Evolutionary conservation across 306 rosid genomes (phyloP).

Genomic region (Delonix regia): DNA sequence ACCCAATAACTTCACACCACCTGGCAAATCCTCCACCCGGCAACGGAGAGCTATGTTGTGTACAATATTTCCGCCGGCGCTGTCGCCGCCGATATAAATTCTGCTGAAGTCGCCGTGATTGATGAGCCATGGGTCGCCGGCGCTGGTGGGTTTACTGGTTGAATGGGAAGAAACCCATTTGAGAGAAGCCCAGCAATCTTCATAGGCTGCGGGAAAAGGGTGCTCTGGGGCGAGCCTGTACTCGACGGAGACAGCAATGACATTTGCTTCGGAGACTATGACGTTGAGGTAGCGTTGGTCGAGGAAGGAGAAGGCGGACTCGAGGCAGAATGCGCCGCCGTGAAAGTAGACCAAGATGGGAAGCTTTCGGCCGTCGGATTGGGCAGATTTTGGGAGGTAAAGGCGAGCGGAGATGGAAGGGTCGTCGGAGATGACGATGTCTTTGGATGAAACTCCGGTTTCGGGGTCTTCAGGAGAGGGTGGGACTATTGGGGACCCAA

Average conservation of each 20-base stretch:
- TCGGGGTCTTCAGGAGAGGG: constrained; percentile 43
- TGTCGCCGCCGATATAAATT: constrained; percentile 50
- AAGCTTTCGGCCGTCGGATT: constrained; percentile 27
- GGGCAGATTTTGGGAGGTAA: constrained; percentile 46
- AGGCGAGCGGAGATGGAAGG: constrained; percentile 56
- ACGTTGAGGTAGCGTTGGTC: constrained; percentile 52
- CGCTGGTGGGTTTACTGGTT: neutral
- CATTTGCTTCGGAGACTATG: constrained; percentile 47
- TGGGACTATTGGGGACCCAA: constrained; percentile 46
- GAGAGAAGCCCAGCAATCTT: constrained; percentile 57
- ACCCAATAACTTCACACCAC: constrained; percentile 42
- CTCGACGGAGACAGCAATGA: constrained; percentile 57
- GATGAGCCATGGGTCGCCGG: constrained; percentile 53
- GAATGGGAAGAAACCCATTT: constrained; percentile 51
- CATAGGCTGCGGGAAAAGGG: constrained; percentile 53
- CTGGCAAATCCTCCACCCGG: constrained; percentile 32
- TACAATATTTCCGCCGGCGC: constrained; percentile 48
- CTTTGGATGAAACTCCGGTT: constrained; percentile 63
- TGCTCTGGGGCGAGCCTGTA: constrained; percentile 65
- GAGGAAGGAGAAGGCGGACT: constrained; percentile 64
- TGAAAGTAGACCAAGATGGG: constrained; percentile 67
- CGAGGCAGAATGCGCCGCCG: constrained; percentile 58
- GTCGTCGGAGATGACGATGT: constrained; percentile 47
- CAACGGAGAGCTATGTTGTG: constrained; percentile 40
- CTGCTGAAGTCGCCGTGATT: constrained; percentile 48